A percentile compares a stretch with the other conserved stretches of the same genome.
Conservation (phyloP, 2,329 filamentous ascomycete genomes). For the Alternaria tenuissima region DNA sequence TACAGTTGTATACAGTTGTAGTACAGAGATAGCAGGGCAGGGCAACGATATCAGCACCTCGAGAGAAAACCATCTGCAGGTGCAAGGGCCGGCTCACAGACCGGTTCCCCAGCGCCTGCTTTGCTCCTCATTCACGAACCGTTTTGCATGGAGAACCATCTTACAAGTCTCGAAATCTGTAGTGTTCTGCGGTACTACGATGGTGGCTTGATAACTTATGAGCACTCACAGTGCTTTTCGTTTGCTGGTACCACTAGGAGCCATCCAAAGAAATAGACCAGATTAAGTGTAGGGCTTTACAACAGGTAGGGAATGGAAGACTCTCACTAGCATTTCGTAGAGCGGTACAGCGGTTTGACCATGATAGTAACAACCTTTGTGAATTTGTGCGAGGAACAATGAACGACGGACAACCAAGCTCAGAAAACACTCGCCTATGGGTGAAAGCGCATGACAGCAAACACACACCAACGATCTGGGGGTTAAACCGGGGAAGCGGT, state of each 20-base stretch:
- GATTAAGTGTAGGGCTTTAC: background rate
- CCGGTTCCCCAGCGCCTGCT: background rate
- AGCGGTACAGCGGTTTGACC: background rate
- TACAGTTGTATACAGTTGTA: background rate
- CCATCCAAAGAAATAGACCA: background rate
- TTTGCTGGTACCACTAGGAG: background rate
- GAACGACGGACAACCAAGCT: background rate
- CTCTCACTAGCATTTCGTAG: background rate
- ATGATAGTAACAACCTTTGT: background rate
- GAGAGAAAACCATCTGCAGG: background rate
- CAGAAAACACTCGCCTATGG: background rate
- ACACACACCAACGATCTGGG: background rate
- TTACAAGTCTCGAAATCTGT: background rate
- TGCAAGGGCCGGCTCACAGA: background rate
- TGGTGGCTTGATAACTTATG: background rate
- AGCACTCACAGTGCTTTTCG: background rate
- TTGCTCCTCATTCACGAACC: background rate
- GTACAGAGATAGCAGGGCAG: background rate
- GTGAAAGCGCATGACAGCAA: background rate
- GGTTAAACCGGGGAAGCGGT: background rate
- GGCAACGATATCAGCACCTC: background rate
- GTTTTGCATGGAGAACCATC: background rate
- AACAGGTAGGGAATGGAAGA: background rate
- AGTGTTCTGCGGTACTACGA: background rate
- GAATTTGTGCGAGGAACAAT: background rate